Conservation (phyloP, 768 basidiomycete genomes). For the Dacryopinax primogenitus region DNA sequence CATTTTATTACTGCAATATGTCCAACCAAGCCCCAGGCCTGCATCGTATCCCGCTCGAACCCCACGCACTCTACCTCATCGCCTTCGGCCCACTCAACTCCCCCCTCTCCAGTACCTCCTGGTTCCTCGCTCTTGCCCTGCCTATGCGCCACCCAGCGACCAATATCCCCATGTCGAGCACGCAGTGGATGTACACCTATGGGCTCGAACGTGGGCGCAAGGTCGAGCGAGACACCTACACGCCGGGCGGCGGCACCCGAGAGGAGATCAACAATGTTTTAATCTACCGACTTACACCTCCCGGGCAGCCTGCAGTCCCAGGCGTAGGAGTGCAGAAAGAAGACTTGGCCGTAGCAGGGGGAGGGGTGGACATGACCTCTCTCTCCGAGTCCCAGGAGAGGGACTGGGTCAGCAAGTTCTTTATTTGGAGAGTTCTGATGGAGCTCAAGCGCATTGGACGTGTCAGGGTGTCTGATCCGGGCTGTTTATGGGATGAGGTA, state of each 20-base stretch:
- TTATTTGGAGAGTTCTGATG: background rate
- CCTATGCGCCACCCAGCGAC: background rate
- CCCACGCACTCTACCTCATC: background rate
- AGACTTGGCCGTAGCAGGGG: background rate
- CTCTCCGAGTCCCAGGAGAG: background rate
- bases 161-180: background rate
- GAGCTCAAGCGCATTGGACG: background rate
- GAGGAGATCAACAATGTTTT: background rate
- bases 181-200: constrained; percentile 8
- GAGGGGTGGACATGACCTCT: background rate
- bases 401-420: background rate
- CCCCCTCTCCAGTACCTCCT: background rate
- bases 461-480: background rate
- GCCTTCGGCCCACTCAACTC: background rate
- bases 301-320: background rate
- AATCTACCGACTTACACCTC: background rate
- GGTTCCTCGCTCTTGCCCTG: background rate
- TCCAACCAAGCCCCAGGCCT: background rate
- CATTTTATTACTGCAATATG: background rate
- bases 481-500: background rate
- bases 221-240: background rate
- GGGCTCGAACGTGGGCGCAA: background rate
- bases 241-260: background rate
- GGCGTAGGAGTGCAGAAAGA: background rate
- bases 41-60: constrained; percentile 1